Conservation (phyloP, 768 basidiomycete genomes). For the Hypholoma sublateritium region DNA sequence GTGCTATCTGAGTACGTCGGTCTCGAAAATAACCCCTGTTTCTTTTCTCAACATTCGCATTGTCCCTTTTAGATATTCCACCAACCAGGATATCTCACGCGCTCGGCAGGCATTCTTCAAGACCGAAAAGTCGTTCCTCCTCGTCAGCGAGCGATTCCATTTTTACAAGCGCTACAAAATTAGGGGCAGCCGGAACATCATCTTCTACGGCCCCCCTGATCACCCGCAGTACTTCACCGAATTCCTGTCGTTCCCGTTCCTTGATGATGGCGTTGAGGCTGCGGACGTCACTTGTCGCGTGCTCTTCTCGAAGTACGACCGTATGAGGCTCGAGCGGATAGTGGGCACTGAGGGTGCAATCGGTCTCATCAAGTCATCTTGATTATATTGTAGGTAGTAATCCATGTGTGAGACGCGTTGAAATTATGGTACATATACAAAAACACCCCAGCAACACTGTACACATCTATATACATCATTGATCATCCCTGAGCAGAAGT, state of each 20-base stretch:
- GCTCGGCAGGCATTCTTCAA: conserved; percentile 92
- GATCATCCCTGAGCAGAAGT: not conserved
- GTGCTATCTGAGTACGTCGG: conserved; percentile 84
- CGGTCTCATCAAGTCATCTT: conserved; percentile 39
- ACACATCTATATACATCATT: conserved; percentile 10
- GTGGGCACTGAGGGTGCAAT: conserved; percentile 53
- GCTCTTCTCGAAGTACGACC: conserved; percentile 87
- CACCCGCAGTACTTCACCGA: conserved; percentile 93
- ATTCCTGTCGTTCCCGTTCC: conserved; percentile 85
- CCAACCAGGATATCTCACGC: conserved; percentile 91
- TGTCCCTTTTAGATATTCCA: conserved; percentile 66
- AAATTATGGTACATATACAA: conserved; percentile 9
- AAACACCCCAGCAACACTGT: conserved; percentile 4
- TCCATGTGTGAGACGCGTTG: not conserved
- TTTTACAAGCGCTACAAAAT: conserved; percentile 97
- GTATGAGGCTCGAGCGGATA: conserved; percentile 85
- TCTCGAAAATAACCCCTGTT: not conserved
- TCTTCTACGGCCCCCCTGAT: conserved; percentile 92
- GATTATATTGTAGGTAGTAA: not conserved
- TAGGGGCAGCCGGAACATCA: conserved; percentile 86
- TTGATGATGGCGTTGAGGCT: conserved; percentile 84
- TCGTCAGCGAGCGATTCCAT: conserved; percentile 97
- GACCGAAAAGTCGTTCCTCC: conserved; percentile 81
- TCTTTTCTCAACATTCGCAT: conserved; percentile 4
- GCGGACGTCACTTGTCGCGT: conserved; percentile 82